Evolutionary conservation across 768 basidiomycete genomes (phyloP).

Genomic region (Leccinum pellstonianum): DNA sequence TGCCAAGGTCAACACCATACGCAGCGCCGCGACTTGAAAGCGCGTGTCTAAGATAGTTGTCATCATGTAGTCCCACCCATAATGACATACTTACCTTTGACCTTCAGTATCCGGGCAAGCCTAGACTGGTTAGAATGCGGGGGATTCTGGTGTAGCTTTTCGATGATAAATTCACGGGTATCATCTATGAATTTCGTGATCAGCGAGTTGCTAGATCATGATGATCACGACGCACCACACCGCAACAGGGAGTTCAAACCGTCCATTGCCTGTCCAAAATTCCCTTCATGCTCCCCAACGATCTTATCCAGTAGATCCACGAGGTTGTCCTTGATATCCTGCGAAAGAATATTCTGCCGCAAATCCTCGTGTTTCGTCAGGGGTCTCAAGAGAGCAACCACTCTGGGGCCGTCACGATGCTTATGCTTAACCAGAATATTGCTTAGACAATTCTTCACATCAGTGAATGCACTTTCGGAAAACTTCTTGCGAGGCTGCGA

Average conservation of each 20-base stretch:
- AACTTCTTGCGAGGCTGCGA: neutral
- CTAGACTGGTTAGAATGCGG: neutral
- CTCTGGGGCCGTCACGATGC: conserved; percentile 24
- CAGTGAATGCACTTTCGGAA: conserved; percentile 4
- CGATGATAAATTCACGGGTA: conserved; percentile 5
- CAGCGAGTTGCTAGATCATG: neutral
- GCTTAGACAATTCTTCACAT: conserved; percentile 14
- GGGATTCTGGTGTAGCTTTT: neutral
- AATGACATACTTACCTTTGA: conserved; percentile 9
- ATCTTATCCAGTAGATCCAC: conserved; percentile 17
- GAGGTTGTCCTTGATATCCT: conserved; percentile 11
- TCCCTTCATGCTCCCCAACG: neutral
- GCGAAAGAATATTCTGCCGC: conserved; percentile 17
- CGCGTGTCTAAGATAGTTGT: conserved; percentile 7
- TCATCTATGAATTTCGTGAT: conserved; percentile 8
- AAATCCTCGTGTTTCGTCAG: conserved; percentile 17
- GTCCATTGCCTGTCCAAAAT: conserved; percentile 25
- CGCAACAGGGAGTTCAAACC: conserved; percentile 18
- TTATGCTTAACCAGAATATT: conserved; percentile 11
- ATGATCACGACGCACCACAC: conserved; percentile 13
- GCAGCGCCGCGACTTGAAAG: conserved; percentile 19
- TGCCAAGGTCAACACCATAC: conserved; percentile 16
- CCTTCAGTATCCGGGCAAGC: conserved; percentile 17
- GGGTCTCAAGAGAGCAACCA: conserved; percentile 23
- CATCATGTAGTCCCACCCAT: too few species aligned